Base-by-base conservation (phyloP, 1,284 basidiomycete species). In the Austroboletus niveus region DNA sequence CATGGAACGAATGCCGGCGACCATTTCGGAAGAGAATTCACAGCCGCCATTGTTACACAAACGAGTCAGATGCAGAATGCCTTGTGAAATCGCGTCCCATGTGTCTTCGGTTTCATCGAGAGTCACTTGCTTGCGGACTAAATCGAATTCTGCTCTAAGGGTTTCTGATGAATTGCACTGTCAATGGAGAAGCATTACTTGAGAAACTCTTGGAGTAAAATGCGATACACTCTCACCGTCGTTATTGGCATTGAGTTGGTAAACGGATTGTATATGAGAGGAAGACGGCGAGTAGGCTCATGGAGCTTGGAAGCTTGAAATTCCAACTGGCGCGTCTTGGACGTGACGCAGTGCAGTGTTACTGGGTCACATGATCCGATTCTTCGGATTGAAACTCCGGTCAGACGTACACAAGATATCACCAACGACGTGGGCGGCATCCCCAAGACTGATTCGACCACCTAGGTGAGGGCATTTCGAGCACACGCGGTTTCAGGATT, bases 101-200 rank as follows among this genome's bases (percentile, higher is more conserved):
- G 82, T 84, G 38, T 94, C 89, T 65, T 94, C 92, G 2, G 86
- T 84, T 70, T 94, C 91, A 31, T 75, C 64, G n/a, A 82, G 70
- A 42, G 71, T 65, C 14, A 92, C 63, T 38, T 75, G 70, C 36
- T 68, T 59, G 47, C 73, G 75, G 29, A 81, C 60, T 20, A 60
- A 41, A n/a, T 75, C 73, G 45, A 81, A 60, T 57, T 80, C 72
- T 20, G 64, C 50, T 54, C 62, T 65, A n/a, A 82, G 59, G 45
- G 58, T 59, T 43, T 60, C 57, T 32, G 60, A 51, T 34, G 74
- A 74, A 52, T 60, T 53, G 48, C 75, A 78, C 69, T 68, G 48
- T 29, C 27, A 29, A 29, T 7, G 27, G 22, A 12, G 11, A 20
- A 42, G 30, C 5, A 35, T 69, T 9, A 57, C 27, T 29, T 29